Percentiles rank a stretch among this genome's conserved stretches.
phyloP scores from a whole-genome alignment of 2,329 filamentous ascomycete genomes.

The Ophiostoma sp. region DNA sequence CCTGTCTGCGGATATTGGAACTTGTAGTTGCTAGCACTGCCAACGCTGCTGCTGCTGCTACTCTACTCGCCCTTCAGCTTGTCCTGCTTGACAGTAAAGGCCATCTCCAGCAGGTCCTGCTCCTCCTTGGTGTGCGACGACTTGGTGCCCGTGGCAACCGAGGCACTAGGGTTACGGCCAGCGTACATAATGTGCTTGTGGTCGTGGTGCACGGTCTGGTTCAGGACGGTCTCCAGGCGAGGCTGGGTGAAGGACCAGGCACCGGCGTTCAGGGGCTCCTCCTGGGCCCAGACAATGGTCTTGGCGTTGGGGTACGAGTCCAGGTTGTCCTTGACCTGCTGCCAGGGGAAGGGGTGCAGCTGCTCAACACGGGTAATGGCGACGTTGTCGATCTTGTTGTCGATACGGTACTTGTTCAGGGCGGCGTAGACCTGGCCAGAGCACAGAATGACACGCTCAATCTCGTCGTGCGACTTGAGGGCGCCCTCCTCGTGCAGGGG shows the following conservation, averaged over 20 bases:
- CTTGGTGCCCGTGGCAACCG: slow-evolving; percentile 91
- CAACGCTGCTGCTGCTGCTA: background rate
- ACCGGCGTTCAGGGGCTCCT: slow-evolving; percentile 95
- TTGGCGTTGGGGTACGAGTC: slow-evolving; percentile 96
- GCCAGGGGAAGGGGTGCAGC: slow-evolving; percentile 98
- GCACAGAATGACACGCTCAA: slow-evolving; percentile 92
- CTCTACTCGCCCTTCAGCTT: slow-evolving; percentile 62
- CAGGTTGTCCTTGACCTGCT: slow-evolving; percentile 91
- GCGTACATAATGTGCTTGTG: slow-evolving; percentile 96
- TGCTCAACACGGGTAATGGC: slow-evolving; percentile 96
- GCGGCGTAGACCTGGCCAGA: slow-evolving; percentile 90
- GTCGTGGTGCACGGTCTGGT: slow-evolving; percentile 87
- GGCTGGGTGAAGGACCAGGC: slow-evolving; percentile 97
- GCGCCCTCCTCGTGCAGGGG: slow-evolving; percentile 69
- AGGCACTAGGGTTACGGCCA: slow-evolving; percentile 86
- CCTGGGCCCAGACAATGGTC: slow-evolving; percentile 95
- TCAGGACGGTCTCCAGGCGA: slow-evolving; percentile 91
- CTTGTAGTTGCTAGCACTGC: background rate
- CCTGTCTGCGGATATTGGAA: slow-evolving; percentile 9
- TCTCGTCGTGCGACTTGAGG: slow-evolving; percentile 76
- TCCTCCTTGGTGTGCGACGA: slow-evolving; percentile 85
- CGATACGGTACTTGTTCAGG: slow-evolving; percentile 82
- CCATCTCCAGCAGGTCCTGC: slow-evolving; percentile 67
- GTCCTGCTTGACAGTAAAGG: slow-evolving; percentile 60
- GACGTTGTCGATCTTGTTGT: slow-evolving; percentile 81